Base-by-base conservation (phyloP, 805 yeast genomes). In the Wickerhamomyces sydowiorum region DNA sequence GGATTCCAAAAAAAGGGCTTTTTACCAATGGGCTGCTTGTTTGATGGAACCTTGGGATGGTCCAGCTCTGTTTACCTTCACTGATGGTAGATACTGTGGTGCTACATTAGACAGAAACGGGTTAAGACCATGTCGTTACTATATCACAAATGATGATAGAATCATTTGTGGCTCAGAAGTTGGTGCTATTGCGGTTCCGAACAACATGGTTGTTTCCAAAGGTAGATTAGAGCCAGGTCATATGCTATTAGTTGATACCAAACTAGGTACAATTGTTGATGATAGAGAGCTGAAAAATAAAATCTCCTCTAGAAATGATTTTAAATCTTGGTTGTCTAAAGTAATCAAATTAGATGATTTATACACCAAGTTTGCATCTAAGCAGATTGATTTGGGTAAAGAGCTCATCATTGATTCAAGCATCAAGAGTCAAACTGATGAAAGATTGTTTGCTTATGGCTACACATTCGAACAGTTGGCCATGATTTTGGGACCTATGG, bases 1-100 rank as follows among this genome's bases (percentile, higher is more conserved):
- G 85, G 96, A 91, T 63, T 87, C 95, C 42, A 82, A 85, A 64
- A 86, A 90, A 69, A 80, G 76, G 56, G 97, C 98, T 1, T 91
- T 95, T 66, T 91, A 91, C 69, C 97, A 93, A 65, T 91, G 98
- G 98, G 98, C 97, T 37, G 96, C 98, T 12, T 89, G 97, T 68
- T 69, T 91, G 51, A 93, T 93, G 96, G 99, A 91, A 70, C 98
- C 98, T 8, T 91, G 99, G 99, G 99, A 91, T 68, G 99, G 99
- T 51, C 99, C 99, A 17, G 98, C 98, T 28, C 70, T 93, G 52
- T 86, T 91, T 71, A 89, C 96, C 24, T 93, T 91, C 65, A 91
- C 97, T 29, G 98, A 91, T 65, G 97, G 96, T 53, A 78, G 98
- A 56, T 91, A 87, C 75, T 88, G 96, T 69, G 99, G 99, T 72